A percentile compares a stretch with the other conserved stretches of the same genome.
These are phyloP conservation scores for Selaginella tamariscina DNA, from an alignment of 75 land plant genomes.

Conservation along the genomic window DNA sequence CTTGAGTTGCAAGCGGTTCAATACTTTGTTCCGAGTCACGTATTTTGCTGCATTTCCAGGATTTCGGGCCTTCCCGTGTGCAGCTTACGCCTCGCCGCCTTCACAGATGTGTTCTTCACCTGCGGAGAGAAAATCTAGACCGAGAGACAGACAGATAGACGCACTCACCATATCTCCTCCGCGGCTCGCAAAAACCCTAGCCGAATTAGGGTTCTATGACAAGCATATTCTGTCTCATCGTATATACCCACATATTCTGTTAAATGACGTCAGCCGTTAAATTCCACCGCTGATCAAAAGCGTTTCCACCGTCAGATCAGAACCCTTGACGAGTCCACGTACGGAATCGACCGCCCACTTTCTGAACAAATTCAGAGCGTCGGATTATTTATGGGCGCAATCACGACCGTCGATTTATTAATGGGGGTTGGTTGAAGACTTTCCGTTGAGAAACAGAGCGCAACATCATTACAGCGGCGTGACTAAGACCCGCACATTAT, in stretches of 20 bases:
- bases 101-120: not conserved
- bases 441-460: not conserved
- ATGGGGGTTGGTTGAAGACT: not conserved
- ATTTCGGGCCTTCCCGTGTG: not conserved
- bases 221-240: too few relatives aligned
- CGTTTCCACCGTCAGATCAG: not conserved
- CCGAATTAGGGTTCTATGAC: too few relatives aligned
- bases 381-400: too few relatives aligned
- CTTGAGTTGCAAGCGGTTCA: constrained; percentile 48
- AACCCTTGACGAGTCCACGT: not conserved
- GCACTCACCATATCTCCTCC: too few relatives aligned
- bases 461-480: too few relatives aligned
- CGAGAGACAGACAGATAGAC: too few relatives aligned
- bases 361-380: too few relatives aligned
- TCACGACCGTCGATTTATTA: not conserved
- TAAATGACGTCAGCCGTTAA: not conserved
- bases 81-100: not conserved
- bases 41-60: constrained; percentile 75
- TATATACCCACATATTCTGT: constrained; percentile 2
- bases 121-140: too few relatives aligned
- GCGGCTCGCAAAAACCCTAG: too few relatives aligned
- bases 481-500: too few relatives aligned
- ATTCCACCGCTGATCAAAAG: constrained; percentile 1
- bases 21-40: constrained; percentile 78
- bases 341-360: too few relatives aligned